These are phyloP conservation scores for Suhomyces choctaworum DNA, from an alignment of 1,139 yeast species.

Conservation along the genomic window DNA sequence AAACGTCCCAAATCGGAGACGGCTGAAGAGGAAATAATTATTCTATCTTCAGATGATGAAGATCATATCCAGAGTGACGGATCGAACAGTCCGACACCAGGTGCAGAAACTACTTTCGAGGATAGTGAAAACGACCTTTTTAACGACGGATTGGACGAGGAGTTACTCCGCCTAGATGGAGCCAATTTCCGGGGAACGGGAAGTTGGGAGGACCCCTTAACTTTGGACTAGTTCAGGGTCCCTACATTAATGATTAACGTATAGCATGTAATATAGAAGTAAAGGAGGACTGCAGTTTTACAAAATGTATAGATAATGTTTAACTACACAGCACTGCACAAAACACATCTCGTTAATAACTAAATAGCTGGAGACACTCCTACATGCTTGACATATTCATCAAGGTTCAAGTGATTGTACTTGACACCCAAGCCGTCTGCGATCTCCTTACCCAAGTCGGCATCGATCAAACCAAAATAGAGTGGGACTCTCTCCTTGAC, in stretches of 20 bases:
- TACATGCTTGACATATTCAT: conserved; percentile 25
- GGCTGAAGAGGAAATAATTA: conserved; percentile 27
- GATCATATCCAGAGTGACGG: not conserved
- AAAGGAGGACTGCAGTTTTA: not conserved
- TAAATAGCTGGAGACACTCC: conserved; percentile 19
- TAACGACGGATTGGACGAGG: conserved; percentile 28
- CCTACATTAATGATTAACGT: conserved; percentile 11
- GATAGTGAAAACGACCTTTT: conserved; percentile 14
- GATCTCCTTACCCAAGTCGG: conserved; percentile 32
- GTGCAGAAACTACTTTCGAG: conserved; percentile 5
- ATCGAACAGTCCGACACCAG: not conserved
- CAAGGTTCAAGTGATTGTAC: conserved; percentile 28
- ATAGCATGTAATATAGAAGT: conserved; percentile 1
- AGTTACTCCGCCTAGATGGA: conserved; percentile 12
- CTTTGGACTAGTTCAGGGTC: conserved; percentile 19
- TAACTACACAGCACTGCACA: not conserved
- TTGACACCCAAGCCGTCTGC: conserved; percentile 38
- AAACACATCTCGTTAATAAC: not conserved
- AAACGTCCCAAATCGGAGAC: conserved; percentile 10
- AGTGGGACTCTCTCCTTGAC: conserved; percentile 40
- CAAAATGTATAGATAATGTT: no score
- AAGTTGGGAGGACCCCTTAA: conserved; percentile 43
- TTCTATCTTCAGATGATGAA: conserved; percentile 21
- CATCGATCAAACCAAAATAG: conserved; percentile 39
- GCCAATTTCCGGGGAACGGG: conserved; percentile 27